Evolutionary conservation across 352 stramenopile species (phyloP), one percentile per base, ranked within the genome.

Genomic region (Phytophthora idaei): DNA sequence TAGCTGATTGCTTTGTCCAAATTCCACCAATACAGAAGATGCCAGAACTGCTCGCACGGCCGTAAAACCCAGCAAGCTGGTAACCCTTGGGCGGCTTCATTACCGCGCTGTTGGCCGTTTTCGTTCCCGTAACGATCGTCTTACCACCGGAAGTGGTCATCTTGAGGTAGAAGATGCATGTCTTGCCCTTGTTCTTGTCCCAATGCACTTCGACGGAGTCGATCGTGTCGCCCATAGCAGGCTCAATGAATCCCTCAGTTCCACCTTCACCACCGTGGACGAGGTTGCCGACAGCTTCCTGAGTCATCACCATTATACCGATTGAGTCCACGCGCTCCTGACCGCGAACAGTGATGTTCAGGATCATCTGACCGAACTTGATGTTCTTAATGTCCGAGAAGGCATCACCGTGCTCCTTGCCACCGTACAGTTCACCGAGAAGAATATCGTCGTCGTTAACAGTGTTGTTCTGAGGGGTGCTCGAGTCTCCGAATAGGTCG

Each of bases 381-480:
- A 76, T 55, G 32, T 65, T 67, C 39, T 64, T 58, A 5, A 76
- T 67, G 39, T 76, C 69, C 2, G 69, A 76, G 39, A 73, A 76
- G 0, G 69, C 64, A 15, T 49, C 25, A 8, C 69, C 69, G 34
- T 71, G 54, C 8, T 76, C 57, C 41, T 12, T 28, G 5, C 64
- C 53, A 12, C 69, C 69, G 39, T 67, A 73, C 8, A 73, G 5
- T 31, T 57, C 5, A 17, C 69, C 36, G 1, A 73, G 37, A 4
- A 61, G 0, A 42, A 76, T 70, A 14, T 76, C 45, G 4, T 53
- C 49, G 12, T 76, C 69, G 1, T 73, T 11, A 2, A 73, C 21
- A 5, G 64, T 73, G 6, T 65, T 65, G 69, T 76, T 73, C 53
- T 69, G 53, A 1, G 64, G 64, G 0, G 15, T 28, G 4, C 12